These are phyloP conservation scores for Hirschfeldia incana DNA, from an alignment of 345 rosid genomes.

Conservation along the genomic window DNA sequence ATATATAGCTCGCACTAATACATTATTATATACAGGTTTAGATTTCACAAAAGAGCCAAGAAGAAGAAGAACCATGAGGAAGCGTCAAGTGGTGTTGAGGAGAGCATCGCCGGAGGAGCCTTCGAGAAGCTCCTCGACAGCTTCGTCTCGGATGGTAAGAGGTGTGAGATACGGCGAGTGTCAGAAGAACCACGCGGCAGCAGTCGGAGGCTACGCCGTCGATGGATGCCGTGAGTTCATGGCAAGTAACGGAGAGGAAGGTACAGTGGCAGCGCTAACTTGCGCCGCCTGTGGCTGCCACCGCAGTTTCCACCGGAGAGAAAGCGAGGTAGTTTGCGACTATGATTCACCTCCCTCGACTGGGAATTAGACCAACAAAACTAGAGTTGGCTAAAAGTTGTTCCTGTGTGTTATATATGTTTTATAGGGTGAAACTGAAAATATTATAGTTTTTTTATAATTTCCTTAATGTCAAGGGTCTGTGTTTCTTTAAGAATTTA, in stretches of 20 bases:
- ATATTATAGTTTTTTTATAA: slow-evolving; percentile 10
- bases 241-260: slow-evolving; percentile 40
- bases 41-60: slow-evolving; percentile 1
- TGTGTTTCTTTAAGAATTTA: slow-evolving; percentile 12
- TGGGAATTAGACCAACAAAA: slow-evolving; percentile 30
- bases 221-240: slow-evolving; percentile 47
- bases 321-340: slow-evolving; percentile 56
- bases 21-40: slow-evolving; percentile 1
- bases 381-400: slow-evolving; percentile 17
- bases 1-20: slow-evolving; percentile 18
- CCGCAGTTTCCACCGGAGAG: slow-evolving; percentile 64
- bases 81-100: slow-evolving; percentile 42
- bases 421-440: slow-evolving; percentile 4
- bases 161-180: slow-evolving; percentile 42
- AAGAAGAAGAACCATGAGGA: slow-evolving; percentile 38
- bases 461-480: not conserved
- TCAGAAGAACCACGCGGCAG: slow-evolving; percentile 45
- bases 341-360: slow-evolving; percentile 54
- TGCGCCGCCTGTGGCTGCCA: slow-evolving; percentile 87
- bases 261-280: slow-evolving; percentile 42
- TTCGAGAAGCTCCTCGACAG: slow-evolving; percentile 34
- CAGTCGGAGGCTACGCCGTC: slow-evolving; percentile 43
- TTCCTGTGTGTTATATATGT: not conserved
- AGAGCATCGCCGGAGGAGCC: slow-evolving; percentile 48
- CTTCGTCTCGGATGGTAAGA: slow-evolving; percentile 33